Evolutionary conservation across 495 filamentous ascomycete genomes (phyloP), one percentile per base, ranked within the genome.

Genomic region (Penicillium goetzii): DNA sequence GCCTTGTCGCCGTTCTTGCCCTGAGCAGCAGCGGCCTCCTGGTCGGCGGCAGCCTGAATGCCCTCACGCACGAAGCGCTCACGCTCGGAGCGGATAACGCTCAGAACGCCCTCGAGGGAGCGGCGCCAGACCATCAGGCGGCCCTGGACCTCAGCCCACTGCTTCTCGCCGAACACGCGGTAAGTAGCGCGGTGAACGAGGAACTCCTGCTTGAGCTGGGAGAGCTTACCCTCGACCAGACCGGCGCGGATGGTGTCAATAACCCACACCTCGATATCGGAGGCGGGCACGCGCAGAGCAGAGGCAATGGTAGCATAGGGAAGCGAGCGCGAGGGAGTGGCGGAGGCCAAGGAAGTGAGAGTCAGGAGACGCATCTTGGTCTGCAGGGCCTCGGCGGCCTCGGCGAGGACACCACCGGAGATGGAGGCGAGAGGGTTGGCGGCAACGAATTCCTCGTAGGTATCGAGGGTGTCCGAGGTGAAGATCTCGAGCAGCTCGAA

Each of bases 201-300:
- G 84, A 99, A 98, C 30, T 92, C 89, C 72, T 92, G 86, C 65
- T 91, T 91, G 69, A 92, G 84, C 80, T 99, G 95, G 25, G 88
- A 91, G 55, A 99, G 84, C 76, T 95, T 93, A 64, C 95, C 95
- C 80, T 99, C 95, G 56, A 98, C 90, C 21, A 99, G 88, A 36
- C 91, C 91, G 43, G 93, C 92, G 43, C 96, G 90, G 77, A 99
- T 97, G 54, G 94, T 92, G 76, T 99, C 96, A 66, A 99, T 99
- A 56, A 97, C 90, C 95, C 95, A 99, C 84, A 92, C 89, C 83
- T 99, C 95, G 11, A 97, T 92, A 50, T 97, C 92, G 60, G 90
- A 88, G 30, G 74, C 65, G 19, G 90, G 86, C 43, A 99, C 87
- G 74, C 93, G 89, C 38, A 99, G 85, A 6, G 92, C 87, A 60